A percentile compares a stretch with the other conserved stretches of the same genome.
Evolutionary conservation across 805 yeast genomes (phyloP).

Genomic region (Suhomyces xylopsoci): DNA sequence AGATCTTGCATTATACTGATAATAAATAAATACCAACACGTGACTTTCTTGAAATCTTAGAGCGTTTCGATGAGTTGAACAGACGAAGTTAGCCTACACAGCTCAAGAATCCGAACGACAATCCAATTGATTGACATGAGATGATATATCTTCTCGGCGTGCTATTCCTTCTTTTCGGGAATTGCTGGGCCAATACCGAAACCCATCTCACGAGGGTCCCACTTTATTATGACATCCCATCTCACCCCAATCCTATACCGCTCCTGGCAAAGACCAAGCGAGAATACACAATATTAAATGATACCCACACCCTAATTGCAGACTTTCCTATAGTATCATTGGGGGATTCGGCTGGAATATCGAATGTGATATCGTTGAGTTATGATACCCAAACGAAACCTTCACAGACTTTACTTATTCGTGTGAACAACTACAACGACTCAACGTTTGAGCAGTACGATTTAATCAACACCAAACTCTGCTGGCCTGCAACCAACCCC

Average conservation of each 20-base stretch:
- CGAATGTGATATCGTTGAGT: slow-evolving; percentile 3
- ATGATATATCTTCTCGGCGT: slow-evolving; percentile 2
- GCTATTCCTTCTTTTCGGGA: not conserved
- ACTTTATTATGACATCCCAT: slow-evolving; percentile 32
- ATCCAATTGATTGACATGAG: not conserved
- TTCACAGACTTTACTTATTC: slow-evolving; percentile 20
- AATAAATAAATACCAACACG: not conserved
- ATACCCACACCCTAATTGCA: slow-evolving; percentile 18
- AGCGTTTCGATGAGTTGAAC: not conserved
- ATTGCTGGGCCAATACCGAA: slow-evolving; percentile 36
- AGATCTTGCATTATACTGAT: not conserved
- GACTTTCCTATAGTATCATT: slow-evolving; percentile 26
- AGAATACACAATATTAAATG: slow-evolving; percentile 14
- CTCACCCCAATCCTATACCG: slow-evolving; percentile 8
- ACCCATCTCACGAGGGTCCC: slow-evolving; percentile 31
- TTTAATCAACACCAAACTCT: slow-evolving; percentile 26
- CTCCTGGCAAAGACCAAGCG: not conserved
- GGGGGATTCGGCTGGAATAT: not conserved
- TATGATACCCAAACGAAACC: slow-evolving; percentile 8
- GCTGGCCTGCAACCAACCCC: slow-evolving; percentile 38
- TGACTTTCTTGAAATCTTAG: not conserved
- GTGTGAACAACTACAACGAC: slow-evolving; percentile 33
- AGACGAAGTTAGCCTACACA: not conserved
- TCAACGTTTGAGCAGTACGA: slow-evolving; percentile 23
- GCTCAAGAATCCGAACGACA: not conserved